Evolutionary conservation across 2,329 filamentous ascomycete genomes (phyloP).

Genomic region (Drechmeria coniospora): DNA sequence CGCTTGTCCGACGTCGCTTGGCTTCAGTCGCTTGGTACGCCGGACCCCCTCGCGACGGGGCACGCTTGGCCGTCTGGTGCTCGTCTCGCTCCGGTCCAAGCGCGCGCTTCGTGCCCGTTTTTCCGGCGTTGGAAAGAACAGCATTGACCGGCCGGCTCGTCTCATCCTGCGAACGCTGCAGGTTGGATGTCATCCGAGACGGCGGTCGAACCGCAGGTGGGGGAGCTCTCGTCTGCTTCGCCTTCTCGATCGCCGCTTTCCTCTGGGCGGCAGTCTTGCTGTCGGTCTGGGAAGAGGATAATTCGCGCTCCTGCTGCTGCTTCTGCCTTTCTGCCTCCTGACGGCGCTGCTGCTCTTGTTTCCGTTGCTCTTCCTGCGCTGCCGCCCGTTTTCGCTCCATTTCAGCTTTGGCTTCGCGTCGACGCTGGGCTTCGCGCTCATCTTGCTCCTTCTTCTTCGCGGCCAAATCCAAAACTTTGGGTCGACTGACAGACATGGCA

Average conservation of each 20-base stretch:
- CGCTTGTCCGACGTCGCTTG: conserved; percentile 68
- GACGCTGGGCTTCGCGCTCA: conserved; percentile 63
- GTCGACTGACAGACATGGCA: conserved; percentile 43
- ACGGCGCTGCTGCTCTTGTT: conserved; percentile 40
- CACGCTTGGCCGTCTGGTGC: conserved; percentile 28
- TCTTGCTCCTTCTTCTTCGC: conserved; percentile 77
- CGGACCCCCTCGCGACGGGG: conserved; percentile 34
- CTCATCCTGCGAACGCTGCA: conserved; percentile 41
- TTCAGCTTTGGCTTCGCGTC: conserved; percentile 68
- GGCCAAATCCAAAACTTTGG: conserved; percentile 58
- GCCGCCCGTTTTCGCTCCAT: conserved; percentile 61
- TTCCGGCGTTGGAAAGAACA: conserved; percentile 38
- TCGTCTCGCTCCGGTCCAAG: conserved; percentile 51
- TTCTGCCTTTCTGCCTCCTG: conserved; percentile 47
- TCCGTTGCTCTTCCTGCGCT: conserved; percentile 48
- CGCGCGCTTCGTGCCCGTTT: conserved; percentile 56
- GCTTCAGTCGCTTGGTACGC: conserved; percentile 54
- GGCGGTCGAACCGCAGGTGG: conserved; percentile 41
- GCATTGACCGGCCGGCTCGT: conserved; percentile 44
- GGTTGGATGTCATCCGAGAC: conserved; percentile 43
- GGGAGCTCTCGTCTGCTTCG: conserved; percentile 48
- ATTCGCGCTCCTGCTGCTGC: conserved; percentile 44
- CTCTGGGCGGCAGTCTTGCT: conserved; percentile 51
- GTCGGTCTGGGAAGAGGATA: conserved; percentile 45
- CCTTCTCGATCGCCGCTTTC: conserved; percentile 47